A percentile compares a stretch with the other conserved stretches of the same genome.
phyloP scores from a whole-genome alignment of 768 basidiomycete species.

The Hygrocybe punicea region DNA sequence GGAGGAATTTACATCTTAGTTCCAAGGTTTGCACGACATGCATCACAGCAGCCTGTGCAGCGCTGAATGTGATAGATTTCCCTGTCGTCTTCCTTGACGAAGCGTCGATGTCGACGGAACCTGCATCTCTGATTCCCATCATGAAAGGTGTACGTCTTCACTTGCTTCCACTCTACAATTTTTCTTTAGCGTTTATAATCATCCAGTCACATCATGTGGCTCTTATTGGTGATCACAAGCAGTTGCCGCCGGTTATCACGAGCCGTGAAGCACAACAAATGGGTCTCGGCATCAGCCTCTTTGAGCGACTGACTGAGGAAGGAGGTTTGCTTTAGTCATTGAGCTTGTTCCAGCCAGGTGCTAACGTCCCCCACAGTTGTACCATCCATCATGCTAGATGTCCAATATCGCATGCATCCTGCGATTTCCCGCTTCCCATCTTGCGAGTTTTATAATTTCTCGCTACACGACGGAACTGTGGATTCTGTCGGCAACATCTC shows the following conservation, averaged over 20 bases:
- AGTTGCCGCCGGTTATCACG: slow-evolving; percentile 84
- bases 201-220: slow-evolving; percentile 73
- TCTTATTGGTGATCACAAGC: slow-evolving; percentile 96
- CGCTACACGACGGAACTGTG: slow-evolving; percentile 73
- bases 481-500: slow-evolving; percentile 48
- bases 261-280: slow-evolving; percentile 69
- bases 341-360: neutral
- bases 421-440: slow-evolving; percentile 84
- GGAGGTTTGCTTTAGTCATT: slow-evolving; percentile 50
- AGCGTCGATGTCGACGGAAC: slow-evolving; percentile 95
- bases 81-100: slow-evolving; percentile 93
- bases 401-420: slow-evolving; percentile 97
- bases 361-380: slow-evolving; percentile 46
- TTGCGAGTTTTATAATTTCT: slow-evolving; percentile 71
- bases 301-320: slow-evolving; percentile 86
- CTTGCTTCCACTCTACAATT: slow-evolving; percentile 4
- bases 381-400: slow-evolving; percentile 89
- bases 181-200: neutral
- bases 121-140: slow-evolving; percentile 83
- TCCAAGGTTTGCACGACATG: slow-evolving; percentile 82
- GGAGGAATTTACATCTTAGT: slow-evolving; percentile 1
- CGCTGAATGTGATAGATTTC: slow-evolving; percentile 75
- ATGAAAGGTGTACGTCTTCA: slow-evolving; percentile 81
- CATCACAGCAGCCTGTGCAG: slow-evolving; percentile 65
- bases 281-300: slow-evolving; percentile 77